Conservation (phyloP, 768 basidiomycete species). For the Boletellus ananas region DNA sequence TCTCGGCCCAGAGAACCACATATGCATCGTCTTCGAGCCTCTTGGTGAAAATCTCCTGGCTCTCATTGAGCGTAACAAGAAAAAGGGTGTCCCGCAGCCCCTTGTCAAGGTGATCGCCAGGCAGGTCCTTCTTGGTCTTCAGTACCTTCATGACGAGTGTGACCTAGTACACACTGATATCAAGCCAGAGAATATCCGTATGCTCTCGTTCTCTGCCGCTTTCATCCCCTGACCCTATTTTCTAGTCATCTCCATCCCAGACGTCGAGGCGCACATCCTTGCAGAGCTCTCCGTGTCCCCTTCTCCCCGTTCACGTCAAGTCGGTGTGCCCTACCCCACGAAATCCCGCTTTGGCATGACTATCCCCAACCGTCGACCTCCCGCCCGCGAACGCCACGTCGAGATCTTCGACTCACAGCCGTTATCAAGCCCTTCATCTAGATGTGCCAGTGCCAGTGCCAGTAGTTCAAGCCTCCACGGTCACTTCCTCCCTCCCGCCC, state of each 20-base stretch:
- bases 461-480: constrained; percentile 18
- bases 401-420: constrained; percentile 85
- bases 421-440: constrained; percentile 50
- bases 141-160: constrained; percentile 92
- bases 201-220: constrained; percentile 37
- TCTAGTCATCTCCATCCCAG: constrained; percentile 79
- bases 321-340: constrained; percentile 72
- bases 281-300: constrained; percentile 65
- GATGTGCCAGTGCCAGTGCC: constrained; percentile 28
- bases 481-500: constrained; percentile 11
- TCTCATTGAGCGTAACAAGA: constrained; percentile 73
- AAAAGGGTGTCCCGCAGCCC: constrained; percentile 75
- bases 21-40: constrained; percentile 90
- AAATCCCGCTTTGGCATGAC: constrained; percentile 59
- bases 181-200: constrained; percentile 94
- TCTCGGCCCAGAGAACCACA: constrained; percentile 68
- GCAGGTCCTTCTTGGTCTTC: constrained; percentile 83
- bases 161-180: constrained; percentile 91
- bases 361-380: constrained; percentile 51
- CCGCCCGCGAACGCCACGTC: constrained; percentile 55
- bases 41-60: constrained; percentile 76
- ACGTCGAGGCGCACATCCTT: constrained; percentile 70
- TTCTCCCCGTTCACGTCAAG: constrained; percentile 72
- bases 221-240: constrained; percentile 11
- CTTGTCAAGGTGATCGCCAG: constrained; percentile 83